These are phyloP conservation scores for Cystoderma amianthinum DNA, from an alignment of 768 basidiomycete genomes.

Conservation along the genomic window DNA sequence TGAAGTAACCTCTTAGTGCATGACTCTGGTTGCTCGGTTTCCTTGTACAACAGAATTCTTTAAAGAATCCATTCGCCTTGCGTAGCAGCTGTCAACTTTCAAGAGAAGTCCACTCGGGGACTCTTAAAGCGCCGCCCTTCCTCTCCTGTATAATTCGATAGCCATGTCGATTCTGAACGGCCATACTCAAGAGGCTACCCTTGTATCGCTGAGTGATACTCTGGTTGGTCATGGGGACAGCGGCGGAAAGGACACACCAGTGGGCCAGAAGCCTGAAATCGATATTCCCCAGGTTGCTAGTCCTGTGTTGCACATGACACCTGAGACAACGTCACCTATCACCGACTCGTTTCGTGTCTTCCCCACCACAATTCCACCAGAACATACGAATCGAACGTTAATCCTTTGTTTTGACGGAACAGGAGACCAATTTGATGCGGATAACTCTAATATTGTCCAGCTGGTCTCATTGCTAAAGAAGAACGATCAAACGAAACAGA, in stretches of 20 bases:
- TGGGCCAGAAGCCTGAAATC: too few relatives aligned
- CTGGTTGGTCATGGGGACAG: too few relatives aligned
- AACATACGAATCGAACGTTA: conserved; percentile 32
- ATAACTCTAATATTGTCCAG: conserved; percentile 51
- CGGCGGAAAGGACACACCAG: background rate
- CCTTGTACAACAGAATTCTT: too few relatives aligned
- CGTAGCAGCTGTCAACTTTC: too few relatives aligned
- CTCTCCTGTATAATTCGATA: too few relatives aligned
- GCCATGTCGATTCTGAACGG: background rate
- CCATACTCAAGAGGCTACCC: background rate
- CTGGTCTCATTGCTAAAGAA: conserved; percentile 46
- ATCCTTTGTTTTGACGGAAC: conserved; percentile 55
- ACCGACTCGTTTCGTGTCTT: background rate
- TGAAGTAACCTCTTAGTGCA: too few relatives aligned
- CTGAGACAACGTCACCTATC: background rate
- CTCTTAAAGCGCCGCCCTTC: too few relatives aligned
- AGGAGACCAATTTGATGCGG: conserved; percentile 41
- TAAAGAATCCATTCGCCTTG: too few relatives aligned
- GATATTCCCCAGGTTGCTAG: background rate
- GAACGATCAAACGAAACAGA: conserved; percentile 41
- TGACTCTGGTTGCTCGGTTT: too few relatives aligned
- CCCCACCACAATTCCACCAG: conserved; percentile 36
- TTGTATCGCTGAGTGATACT: background rate
- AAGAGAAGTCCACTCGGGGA: too few relatives aligned
- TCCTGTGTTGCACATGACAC: background rate